These are phyloP conservation scores for Mrakia frigida DNA, from an alignment of 768 basidiomycete species.

Conservation along the genomic window DNA sequence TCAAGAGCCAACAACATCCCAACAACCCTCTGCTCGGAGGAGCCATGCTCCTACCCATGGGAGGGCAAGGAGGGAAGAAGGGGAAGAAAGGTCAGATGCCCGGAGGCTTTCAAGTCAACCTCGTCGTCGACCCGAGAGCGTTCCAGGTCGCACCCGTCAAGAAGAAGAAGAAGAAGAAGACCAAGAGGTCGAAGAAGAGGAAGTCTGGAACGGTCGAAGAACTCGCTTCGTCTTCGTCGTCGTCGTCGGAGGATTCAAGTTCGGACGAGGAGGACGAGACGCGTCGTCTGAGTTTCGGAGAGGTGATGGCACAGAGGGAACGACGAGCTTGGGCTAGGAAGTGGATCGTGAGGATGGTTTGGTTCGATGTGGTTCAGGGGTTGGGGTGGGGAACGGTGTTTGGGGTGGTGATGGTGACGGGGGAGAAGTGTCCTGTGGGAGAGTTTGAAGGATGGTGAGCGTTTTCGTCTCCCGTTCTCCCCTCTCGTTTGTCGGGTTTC, in stretches of 20 bases:
- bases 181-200: neutral
- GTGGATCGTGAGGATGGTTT: neutral
- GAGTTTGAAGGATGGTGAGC: slow-evolving; percentile 1
- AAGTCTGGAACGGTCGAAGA: neutral
- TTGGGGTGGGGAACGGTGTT: neutral
- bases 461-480: neutral
- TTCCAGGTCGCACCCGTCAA: neutral
- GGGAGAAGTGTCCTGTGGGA: slow-evolving; percentile 6
- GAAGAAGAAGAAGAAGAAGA: neutral
- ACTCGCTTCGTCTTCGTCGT: neutral
- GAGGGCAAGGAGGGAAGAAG: neutral
- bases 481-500: neutral
- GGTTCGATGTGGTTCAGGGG: neutral
- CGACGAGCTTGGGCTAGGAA: neutral
- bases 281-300: neutral
- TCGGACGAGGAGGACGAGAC: neutral
- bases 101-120: neutral
- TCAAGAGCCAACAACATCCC: neutral
- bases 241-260: neutral
- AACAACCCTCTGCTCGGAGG: neutral
- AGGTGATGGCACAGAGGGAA: neutral
- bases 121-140: neutral
- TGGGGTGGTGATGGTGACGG: neutral
- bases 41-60: neutral
- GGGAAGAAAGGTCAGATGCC: neutral